Evolutionary conservation across 139 green algal genomes (phyloP).

Genomic region (Dunaliella sp.): DNA sequence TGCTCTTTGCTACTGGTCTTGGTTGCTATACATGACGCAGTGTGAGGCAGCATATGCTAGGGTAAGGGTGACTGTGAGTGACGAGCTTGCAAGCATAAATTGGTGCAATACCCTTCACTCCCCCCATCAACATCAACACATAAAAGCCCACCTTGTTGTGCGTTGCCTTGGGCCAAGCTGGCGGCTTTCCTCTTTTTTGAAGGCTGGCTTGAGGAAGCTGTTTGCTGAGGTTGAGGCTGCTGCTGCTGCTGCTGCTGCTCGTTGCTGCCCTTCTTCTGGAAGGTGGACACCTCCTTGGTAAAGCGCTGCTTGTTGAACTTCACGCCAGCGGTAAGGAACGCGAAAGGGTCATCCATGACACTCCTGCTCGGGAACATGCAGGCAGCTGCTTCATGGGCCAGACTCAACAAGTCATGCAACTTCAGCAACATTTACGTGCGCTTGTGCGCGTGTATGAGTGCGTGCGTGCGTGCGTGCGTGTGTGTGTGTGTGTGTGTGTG

Average conservation of each 20-base stretch:
- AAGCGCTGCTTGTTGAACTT: slow-evolving; percentile 28
- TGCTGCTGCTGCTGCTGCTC: neutral
- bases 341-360: slow-evolving; percentile 22
- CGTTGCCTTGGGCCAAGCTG: neutral
- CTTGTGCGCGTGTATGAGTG: neutral
- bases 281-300: slow-evolving; percentile 9
- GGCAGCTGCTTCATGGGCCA: too few relatives aligned
- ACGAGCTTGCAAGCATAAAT: too few relatives aligned
- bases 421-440: too few relatives aligned
- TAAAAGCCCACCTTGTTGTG: too few relatives aligned
- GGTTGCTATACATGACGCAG: too few relatives aligned
- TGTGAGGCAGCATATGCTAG: too few relatives aligned
- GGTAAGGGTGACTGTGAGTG: too few relatives aligned
- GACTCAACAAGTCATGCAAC: too few relatives aligned
- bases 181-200: neutral
- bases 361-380: too few relatives aligned
- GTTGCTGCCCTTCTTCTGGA: slow-evolving; percentile 9
- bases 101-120: too few relatives aligned
- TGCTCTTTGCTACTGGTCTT: too few relatives aligned
- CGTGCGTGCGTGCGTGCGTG: neutral
- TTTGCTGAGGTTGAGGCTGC: neutral
- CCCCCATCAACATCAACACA: too few relatives aligned
- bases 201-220: neutral
- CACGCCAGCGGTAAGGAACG: slow-evolving; percentile 19
- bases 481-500: neutral